phyloP scores from a whole-genome alignment of 768 basidiomycete genomes.

The Aureoboletus auriporus region DNA sequence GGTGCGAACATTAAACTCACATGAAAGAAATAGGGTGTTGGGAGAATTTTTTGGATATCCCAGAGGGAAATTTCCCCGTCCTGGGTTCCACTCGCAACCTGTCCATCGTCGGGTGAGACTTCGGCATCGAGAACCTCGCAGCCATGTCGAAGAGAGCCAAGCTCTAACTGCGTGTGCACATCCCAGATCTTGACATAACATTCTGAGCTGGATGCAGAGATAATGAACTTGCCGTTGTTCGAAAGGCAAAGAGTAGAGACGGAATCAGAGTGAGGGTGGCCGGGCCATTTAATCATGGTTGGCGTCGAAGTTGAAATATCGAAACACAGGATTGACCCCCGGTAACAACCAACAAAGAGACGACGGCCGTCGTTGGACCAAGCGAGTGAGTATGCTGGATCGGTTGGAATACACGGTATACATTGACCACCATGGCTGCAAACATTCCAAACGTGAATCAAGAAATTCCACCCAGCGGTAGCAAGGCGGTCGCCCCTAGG shows the following conservation, averaged over 20 bases:
- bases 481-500: conserved; percentile 18
- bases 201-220: conserved; percentile 17
- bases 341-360: conserved; percentile 14
- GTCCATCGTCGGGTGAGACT: conserved; percentile 14
- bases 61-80: conserved; percentile 11
- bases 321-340: conserved; percentile 12
- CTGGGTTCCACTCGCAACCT: conserved; percentile 3
- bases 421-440: not conserved
- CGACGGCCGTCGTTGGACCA: conserved; percentile 16
- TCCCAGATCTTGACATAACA: conserved; percentile 17
- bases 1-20: not conserved
- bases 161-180: not conserved
- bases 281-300: conserved; percentile 3
- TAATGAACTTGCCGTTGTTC: conserved; percentile 17
- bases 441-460: conserved; percentile 9
- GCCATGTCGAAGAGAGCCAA: conserved; percentile 6
- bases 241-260: conserved; percentile 16
- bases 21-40: conserved; percentile 5
- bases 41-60: conserved; percentile 11
- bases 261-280: conserved; percentile 9
- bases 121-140: conserved; percentile 10
- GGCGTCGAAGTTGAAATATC: conserved; percentile 2
- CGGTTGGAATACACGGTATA: not conserved
- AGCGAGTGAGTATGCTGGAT: conserved; percentile 12
- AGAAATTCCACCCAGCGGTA: conserved; percentile 1